Base-by-base conservation (phyloP, 2,329 filamentous ascomycete species). In the Apiospora marii region DNA sequence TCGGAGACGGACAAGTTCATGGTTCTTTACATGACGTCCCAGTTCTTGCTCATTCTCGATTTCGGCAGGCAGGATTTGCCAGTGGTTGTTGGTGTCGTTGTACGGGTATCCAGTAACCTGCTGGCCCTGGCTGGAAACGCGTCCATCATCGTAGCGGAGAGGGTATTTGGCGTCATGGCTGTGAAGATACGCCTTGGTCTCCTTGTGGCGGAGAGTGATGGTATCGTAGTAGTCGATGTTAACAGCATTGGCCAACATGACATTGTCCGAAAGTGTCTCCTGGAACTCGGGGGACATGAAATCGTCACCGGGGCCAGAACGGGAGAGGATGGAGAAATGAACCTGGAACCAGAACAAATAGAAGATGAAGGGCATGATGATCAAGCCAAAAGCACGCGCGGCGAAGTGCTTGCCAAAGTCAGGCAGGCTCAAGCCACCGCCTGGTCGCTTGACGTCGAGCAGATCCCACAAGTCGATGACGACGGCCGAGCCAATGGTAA, bases 281-380 rank as follows among this genome's bases (percentile, higher is more conserved):
- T 99, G 96, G 86, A 99, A 99, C 80, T 96, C 94, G 1, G 96
- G 96, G 4, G 93, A 95, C 96, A 99, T 99, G 85, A 99, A 99
- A 80, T 98, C 96, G 81, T 99, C 96, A 71, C 96, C 96, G 64
- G 96, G 96, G 48, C 96, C 96, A 70, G 96, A 98, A 73, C 92
- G 90, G 76, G 86, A 92, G 74, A 99, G 88, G 78, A 99, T 94
- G 64, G 94, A 89, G 83, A 99, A 99, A 85, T 99, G 96, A 43
- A 99, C 95, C 88, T 99, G 96, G 92, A 99, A 99, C 96, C 96
- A 99, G 88, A 99, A 98, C 67, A 99, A 90, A 84, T 99, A 99
- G 84, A 99, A 97, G 80, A 98, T 87, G 87, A 99, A 98, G 19
- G 96, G 96, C 77, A 98, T 90, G 76, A 98, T 82, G 78, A 98